A percentile compares a stretch with the other conserved stretches of the same genome.
Evolutionary conservation across 345 rosid genomes (phyloP).

Genomic region (Durio zibethinus): DNA sequence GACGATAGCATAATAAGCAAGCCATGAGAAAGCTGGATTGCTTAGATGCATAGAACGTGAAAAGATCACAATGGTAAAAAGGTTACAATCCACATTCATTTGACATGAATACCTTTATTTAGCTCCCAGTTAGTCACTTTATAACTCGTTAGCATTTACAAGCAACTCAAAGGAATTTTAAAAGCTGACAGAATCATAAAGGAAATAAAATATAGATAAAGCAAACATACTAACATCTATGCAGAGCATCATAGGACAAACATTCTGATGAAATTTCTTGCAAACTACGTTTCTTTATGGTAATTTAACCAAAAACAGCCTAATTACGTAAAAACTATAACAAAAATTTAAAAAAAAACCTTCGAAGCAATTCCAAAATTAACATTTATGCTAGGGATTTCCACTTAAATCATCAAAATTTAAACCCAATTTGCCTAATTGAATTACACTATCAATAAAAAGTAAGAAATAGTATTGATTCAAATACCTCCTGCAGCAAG

Average conservation of each 20-base stretch:
- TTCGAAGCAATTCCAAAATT: no score
- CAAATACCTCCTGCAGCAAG: constrained; percentile 77
- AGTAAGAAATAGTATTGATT: not conserved
- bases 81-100: not conserved
- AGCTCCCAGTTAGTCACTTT: not conserved
- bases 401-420: not conserved
- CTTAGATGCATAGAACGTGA: not conserved
- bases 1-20: not conserved
- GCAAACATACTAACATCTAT: not conserved
- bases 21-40: not conserved
- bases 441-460: not conserved
- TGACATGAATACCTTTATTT: not conserved
- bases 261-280: not conserved
- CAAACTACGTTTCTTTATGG: not conserved
- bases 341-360: no score
- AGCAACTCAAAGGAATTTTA: not conserved
- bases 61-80: not conserved
- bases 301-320: not conserved
- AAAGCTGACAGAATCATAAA: not conserved
- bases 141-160: not conserved
- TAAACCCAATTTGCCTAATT: not conserved
- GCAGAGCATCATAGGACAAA: not conserved
- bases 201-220: not conserved
- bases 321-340: no score
- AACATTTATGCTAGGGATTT: not conserved